phyloP scores from a whole-genome alignment of 495 filamentous ascomycete genomes.

The Pseudevernia furfuracea region DNA sequence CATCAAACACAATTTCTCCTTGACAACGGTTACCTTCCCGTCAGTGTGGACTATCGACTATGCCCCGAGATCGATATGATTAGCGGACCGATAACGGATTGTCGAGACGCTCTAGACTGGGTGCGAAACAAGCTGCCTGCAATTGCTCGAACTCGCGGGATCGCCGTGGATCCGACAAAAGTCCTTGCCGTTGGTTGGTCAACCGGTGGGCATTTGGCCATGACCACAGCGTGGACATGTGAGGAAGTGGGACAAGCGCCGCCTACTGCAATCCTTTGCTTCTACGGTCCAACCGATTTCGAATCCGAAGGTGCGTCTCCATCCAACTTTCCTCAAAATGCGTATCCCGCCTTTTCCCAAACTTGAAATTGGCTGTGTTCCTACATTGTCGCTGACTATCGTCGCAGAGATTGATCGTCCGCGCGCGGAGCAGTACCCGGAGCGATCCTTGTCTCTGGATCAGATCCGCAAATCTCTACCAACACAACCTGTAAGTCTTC shows the following conservation, averaged over 20 bases:
- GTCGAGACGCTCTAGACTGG: constrained; percentile 42
- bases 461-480: constrained; percentile 10
- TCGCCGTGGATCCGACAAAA: constrained; percentile 34
- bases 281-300: constrained; percentile 41
- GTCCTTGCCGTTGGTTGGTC: constrained; percentile 52
- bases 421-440: constrained; percentile 9
- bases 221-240: constrained; percentile 38
- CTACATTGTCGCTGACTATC: not conserved
- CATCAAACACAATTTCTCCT: constrained; percentile 37
- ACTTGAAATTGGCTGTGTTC: not conserved
- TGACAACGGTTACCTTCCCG: constrained; percentile 39
- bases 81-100: constrained; percentile 46
- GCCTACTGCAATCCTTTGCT: constrained; percentile 39
- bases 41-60: constrained; percentile 49
- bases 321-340: not conserved
- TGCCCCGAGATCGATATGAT: constrained; percentile 44
- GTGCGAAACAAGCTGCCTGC: constrained; percentile 34
- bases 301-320: constrained; percentile 24
- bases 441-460: constrained; percentile 8
- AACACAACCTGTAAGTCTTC: constrained; percentile 6
- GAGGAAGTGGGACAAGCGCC: constrained; percentile 26
- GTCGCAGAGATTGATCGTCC: constrained; percentile 4
- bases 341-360: not conserved
- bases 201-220: constrained; percentile 43
- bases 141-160: constrained; percentile 34